Conservation (phyloP, 1,139 yeast species). For the Magnusiomyces starmeri region DNA sequence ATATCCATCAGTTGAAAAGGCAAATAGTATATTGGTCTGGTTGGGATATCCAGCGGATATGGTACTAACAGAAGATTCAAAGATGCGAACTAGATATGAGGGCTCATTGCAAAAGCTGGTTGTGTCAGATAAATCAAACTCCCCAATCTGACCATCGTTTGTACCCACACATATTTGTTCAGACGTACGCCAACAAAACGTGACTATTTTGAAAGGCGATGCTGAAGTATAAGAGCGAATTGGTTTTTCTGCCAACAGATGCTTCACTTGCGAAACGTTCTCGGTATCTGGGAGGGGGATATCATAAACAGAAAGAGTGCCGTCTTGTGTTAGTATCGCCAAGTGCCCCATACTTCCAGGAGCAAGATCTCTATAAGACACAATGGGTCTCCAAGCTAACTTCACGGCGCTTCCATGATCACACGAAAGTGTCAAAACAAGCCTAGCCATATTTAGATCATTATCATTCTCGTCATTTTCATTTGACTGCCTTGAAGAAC, state of each 20-base stretch:
- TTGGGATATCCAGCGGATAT: constrained; percentile 35
- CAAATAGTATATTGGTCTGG: constrained; percentile 38
- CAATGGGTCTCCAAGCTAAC: constrained; percentile 46
- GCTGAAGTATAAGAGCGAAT: constrained; percentile 28
- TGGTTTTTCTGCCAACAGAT: constrained; percentile 29
- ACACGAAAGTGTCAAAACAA: constrained; percentile 38
- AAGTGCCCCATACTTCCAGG: constrained; percentile 38
- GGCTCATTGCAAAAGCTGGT: constrained; percentile 35
- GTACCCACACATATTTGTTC: constrained; percentile 54
- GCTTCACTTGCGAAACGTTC: constrained; percentile 23
- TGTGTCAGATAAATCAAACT: constrained; percentile 40
- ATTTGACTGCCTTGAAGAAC: constrained; percentile 1
- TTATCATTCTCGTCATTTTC: too few species aligned
- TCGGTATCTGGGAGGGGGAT: constrained; percentile 12
- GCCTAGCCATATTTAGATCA: constrained; percentile 22
- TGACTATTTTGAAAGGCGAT: constrained; percentile 34
- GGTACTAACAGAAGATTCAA: constrained; percentile 46
- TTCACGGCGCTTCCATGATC: constrained; percentile 49
- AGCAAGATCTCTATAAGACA: constrained; percentile 7
- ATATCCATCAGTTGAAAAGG: constrained; percentile 44
- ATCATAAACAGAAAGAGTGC: constrained; percentile 49
- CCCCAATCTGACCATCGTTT: constrained; percentile 59
- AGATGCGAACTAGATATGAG: constrained; percentile 42
- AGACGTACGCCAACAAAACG: constrained; percentile 49
- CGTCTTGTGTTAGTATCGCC: constrained; percentile 57